Percentiles rank a stretch among this genome's conserved stretches.
These are phyloP conservation scores for Neoboletus brunneissimus DNA, from an alignment of 768 basidiomycete genomes.

Conservation along the genomic window DNA sequence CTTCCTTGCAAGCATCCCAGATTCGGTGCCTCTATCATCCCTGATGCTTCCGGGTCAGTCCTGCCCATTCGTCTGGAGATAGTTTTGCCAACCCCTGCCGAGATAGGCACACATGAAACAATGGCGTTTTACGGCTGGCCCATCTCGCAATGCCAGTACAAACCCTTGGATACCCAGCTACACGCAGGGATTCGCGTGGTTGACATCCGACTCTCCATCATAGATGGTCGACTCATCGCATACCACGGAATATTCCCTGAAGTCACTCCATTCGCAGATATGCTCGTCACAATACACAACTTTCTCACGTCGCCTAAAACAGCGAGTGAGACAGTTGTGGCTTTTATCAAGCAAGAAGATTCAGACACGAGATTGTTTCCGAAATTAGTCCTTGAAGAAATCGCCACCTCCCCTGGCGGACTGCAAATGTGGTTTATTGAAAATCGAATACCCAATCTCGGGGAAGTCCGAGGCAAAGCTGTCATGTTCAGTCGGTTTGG, in stretches of 20 bases:
- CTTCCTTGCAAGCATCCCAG: constrained; percentile 63
- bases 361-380: constrained; percentile 56
- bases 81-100: neutral
- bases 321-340: constrained; percentile 70
- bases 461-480: constrained; percentile 82
- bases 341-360: constrained; percentile 91
- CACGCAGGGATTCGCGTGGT: constrained; percentile 75
- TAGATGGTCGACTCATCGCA: constrained; percentile 60
- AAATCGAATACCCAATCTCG: constrained; percentile 75
- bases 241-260: constrained; percentile 82
- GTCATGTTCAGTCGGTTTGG: constrained; percentile 82
- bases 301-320: constrained; percentile 63
- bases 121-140: constrained; percentile 88
- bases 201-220: constrained; percentile 75
- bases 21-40: constrained; percentile 64
- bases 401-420: constrained; percentile 49
- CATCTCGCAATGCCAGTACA: constrained; percentile 80
- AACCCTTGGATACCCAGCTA: constrained; percentile 64
- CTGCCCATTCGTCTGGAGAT: constrained; percentile 32
- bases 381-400: constrained; percentile 59
- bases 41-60: constrained; percentile 72
- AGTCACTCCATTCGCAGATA: constrained; percentile 59
- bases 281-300: constrained; percentile 55
- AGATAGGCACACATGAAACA: constrained; percentile 13
- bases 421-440: constrained; percentile 77